Evolutionary conservation across 1,284 basidiomycete genomes (phyloP), one percentile per base, ranked within the genome.

Genomic region (Boletus coffeatus): DNA sequence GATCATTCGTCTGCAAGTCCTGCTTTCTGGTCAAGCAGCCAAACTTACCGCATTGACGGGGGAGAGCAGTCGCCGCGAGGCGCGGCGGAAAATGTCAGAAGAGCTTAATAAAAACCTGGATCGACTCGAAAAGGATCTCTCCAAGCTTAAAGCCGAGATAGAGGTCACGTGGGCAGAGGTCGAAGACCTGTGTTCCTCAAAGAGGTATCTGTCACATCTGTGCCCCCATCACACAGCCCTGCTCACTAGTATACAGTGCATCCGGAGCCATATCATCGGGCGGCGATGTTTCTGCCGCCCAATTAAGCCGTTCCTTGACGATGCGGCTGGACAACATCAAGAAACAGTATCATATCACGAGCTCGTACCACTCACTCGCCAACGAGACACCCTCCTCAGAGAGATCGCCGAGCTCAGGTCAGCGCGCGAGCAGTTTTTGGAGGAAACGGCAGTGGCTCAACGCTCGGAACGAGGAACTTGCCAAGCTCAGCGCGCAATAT

Each of bases 151-250:
- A 70, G 92, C 89, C 0, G 93, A 98, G 76, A 83, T 96, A 25
- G 96, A 98, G 70, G 85, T 98, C 77, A 86, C 91, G 9, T 77
- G 97, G 61, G 95, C 94, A 2, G 96, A 99, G 74, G 87, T 98
- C 21, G 95, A 96, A 71, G 94, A 98, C 76, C 81, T 99, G 25
- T 83, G 87, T 32, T 85, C 84, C 21, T 82, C 83, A 1, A 90
- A 87, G 76, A 84, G 82, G 92, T 92, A 69, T 69, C 48, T 55
- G 48, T 57, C 21, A 32, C 43, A 57, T 62, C 59, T 57, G 37
- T 58, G 58, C 66, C 50, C 59, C 39, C 3, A 36, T 50, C 16
- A 43, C 67, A 66, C 66, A 66, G 61, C 21, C 65, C 61, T 66
- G 63, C 66, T 74, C 67, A 63, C 62, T 53, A 46, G 67, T 57